Percentiles rank a stretch among this genome's conserved stretches.
phyloP scores from a whole-genome alignment of 768 basidiomycete species.

The Phlebiopsis flavidoalba region DNA sequence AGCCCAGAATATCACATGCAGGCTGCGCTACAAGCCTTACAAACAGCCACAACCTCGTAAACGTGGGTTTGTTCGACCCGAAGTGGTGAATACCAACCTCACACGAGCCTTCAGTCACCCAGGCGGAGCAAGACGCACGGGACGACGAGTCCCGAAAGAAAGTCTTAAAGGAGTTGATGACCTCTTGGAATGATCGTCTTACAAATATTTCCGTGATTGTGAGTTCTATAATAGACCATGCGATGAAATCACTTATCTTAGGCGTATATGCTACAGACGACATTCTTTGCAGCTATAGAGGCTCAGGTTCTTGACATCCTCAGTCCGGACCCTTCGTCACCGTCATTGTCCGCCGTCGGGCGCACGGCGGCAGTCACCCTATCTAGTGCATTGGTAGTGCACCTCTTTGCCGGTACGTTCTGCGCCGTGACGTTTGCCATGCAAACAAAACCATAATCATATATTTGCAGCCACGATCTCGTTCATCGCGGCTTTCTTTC shows the following conservation, averaged over 20 bases:
- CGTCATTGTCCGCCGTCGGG: not conserved
- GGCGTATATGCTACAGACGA: slow-evolving; percentile 35
- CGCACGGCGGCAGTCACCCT: slow-evolving; percentile 36
- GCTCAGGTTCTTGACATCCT: slow-evolving; percentile 44
- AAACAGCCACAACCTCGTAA: no score
- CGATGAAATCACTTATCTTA: not conserved
- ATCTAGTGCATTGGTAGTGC: slow-evolving; percentile 45
- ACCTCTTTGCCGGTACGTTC: slow-evolving; percentile 41
- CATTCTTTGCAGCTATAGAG: slow-evolving; percentile 56
- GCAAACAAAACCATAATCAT: slow-evolving; percentile 5
- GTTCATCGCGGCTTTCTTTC: slow-evolving; percentile 46
- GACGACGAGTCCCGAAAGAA: slow-evolving; percentile 42
- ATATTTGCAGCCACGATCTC: slow-evolving; percentile 34
- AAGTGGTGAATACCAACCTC: no score
- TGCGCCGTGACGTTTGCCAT: no score
- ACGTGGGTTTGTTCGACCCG: no score
- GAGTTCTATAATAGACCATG: slow-evolving; percentile 18
- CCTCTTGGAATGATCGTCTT: slow-evolving; percentile 58
- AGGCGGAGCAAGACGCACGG: slow-evolving; percentile 42
- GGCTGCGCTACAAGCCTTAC: no score
- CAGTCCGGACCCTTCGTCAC: slow-evolving; percentile 21
- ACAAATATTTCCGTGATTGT: slow-evolving; percentile 59
- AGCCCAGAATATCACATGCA: no score
- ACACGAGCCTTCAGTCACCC: slow-evolving; percentile 29
- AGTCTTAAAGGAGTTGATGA: slow-evolving; percentile 46